phyloP scores from a whole-genome alignment of 192 early-diverging fungal genomes.

The Entrophospora sp. region DNA sequence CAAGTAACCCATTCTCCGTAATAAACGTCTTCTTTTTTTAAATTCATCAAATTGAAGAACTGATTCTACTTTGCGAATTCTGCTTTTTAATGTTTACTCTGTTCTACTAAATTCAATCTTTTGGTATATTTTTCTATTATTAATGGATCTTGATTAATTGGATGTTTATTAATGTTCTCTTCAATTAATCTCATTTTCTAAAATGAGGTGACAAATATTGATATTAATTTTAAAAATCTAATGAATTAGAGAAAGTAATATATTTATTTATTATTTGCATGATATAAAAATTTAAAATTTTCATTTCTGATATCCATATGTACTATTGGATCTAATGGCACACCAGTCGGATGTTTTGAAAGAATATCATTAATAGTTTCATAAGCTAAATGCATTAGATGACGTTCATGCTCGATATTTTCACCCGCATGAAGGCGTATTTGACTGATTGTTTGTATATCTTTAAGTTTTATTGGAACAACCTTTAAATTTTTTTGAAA shows the following conservation, averaged over 20 bases:
- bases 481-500: too few species aligned
- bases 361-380: constrained; percentile 64
- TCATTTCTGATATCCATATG: constrained; percentile 84
- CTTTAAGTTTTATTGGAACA: constrained; percentile 66
- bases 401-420: constrained; percentile 50
- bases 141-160: constrained; percentile 42
- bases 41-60: constrained; percentile 87
- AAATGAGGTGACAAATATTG: neutral
- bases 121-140: constrained; percentile 46
- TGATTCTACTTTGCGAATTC: constrained; percentile 59
- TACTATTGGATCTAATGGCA: constrained; percentile 82
- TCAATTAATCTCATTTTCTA: neutral
- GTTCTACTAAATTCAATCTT: constrained; percentile 45
- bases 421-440: constrained; percentile 68
- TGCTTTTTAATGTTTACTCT: constrained; percentile 58
- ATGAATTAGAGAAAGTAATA: too few species aligned
- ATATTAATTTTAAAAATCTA: neutral
- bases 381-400: constrained; percentile 50
- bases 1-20: constrained; percentile 74
- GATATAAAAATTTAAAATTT: too few species aligned
- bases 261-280: too few species aligned
- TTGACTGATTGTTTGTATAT: constrained; percentile 61
- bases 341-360: constrained; percentile 58
- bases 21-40: constrained; percentile 70
- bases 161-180: constrained; percentile 53